Conservation (phyloP, 139 green algal genomes). For the Yamagishiella unicocca region DNA sequence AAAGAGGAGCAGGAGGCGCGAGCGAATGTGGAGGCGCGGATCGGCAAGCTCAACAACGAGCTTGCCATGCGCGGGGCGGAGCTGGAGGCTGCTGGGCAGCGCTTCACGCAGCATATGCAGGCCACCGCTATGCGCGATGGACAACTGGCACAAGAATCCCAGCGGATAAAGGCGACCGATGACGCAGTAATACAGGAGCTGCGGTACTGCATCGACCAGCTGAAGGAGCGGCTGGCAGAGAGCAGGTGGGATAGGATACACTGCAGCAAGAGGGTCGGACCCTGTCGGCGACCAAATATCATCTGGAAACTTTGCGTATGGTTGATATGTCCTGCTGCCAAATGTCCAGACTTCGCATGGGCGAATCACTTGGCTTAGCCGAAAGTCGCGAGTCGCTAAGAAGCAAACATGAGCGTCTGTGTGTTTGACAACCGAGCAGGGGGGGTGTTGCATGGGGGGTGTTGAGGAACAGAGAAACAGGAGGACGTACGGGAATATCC, state of each 20-base stretch:
- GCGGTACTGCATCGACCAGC: slow-evolving; percentile 8
- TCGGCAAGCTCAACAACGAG: not conserved
- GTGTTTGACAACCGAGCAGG: no score
- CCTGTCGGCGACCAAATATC: no score
- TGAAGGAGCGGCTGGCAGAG: slow-evolving; percentile 21
- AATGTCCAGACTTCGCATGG: not conserved
- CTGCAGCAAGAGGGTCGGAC: no score
- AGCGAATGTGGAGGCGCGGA: slow-evolving; percentile 8
- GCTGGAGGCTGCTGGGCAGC: slow-evolving; percentile 12
- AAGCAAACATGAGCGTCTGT: no score
- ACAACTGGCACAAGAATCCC: slow-evolving; percentile 45
- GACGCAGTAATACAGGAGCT: slow-evolving; percentile 23
- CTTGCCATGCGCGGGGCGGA: not conserved
- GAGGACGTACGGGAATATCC: no score
- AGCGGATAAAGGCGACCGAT: slow-evolving; percentile 21
- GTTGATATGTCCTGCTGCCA: not conserved
- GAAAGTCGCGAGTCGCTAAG: not conserved
- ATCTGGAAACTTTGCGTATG: no score
- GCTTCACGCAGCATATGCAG: not conserved
- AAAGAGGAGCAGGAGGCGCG: slow-evolving; percentile 8
- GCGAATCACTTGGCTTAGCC: not conserved
- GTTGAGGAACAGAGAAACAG: no score
- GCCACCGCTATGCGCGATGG: not conserved
- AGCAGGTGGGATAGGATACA: not conserved
- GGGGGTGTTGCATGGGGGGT: no score